Conservation (phyloP, 1,284 basidiomycete genomes). For the Tilletia indica region DNA sequence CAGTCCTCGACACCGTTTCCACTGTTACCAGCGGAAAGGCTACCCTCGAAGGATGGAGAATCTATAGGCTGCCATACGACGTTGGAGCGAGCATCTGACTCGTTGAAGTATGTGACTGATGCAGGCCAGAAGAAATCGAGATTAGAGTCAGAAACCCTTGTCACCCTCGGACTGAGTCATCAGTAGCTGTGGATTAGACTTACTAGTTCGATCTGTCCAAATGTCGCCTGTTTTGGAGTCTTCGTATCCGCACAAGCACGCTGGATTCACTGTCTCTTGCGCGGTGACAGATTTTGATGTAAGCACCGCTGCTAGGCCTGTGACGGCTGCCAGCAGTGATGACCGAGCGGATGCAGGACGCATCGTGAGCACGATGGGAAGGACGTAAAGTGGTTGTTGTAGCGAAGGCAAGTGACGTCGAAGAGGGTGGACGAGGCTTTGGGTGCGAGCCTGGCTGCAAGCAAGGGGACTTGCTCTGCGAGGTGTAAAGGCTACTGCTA, state of each 20-base stretch:
- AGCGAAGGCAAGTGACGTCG: no score
- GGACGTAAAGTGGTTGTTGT: no score
- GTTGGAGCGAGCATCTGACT: conserved; percentile 30
- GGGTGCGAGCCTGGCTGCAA: no score
- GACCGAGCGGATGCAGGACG: no score
- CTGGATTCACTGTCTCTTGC: background rate
- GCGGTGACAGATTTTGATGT: background rate
- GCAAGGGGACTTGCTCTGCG: no score
- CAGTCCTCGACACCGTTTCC: conserved; percentile 26
- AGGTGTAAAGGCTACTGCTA: no score
- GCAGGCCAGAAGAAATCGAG: conserved; percentile 19
- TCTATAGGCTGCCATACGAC: conserved; percentile 31
- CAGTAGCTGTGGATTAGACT: background rate
- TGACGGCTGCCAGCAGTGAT: background rate
- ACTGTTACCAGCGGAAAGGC: conserved; percentile 12
- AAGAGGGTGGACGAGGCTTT: no score
- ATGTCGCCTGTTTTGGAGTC: background rate
- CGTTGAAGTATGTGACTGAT: conserved; percentile 49
- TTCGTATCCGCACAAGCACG: background rate
- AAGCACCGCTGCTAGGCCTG: background rate
- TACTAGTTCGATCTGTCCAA: conserved; percentile 14
- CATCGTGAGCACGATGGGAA: no score
- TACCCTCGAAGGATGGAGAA: conserved; percentile 37
- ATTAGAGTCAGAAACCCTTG: no score
- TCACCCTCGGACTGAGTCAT: no score